Evolutionary conservation across 495 filamentous ascomycete genomes (phyloP).

Genomic region (Aspergillus nanangensis): DNA sequence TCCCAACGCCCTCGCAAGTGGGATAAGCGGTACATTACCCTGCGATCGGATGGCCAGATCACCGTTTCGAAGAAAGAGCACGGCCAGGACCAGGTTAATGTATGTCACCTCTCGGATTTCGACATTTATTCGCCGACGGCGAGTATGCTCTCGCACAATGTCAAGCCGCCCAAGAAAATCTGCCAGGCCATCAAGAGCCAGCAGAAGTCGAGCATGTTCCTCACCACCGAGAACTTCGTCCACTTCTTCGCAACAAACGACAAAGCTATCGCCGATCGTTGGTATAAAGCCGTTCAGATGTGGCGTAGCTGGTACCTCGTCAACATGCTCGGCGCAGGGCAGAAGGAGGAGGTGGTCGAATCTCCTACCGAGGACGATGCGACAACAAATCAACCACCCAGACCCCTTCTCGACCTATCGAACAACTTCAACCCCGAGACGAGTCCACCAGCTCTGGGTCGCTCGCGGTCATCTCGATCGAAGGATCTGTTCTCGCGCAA

Average conservation of each 20-base stretch:
- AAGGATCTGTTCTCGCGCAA: conserved; percentile 29
- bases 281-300: conserved; percentile 63
- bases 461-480: conserved; percentile 11
- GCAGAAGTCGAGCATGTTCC: conserved; percentile 82
- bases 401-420: conserved; percentile 51
- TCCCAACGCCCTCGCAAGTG: conserved; percentile 77
- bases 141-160: conserved; percentile 53
- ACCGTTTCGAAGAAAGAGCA: conserved; percentile 63
- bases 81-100: conserved; percentile 52
- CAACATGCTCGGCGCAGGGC: conserved; percentile 52
- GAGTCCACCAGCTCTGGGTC: conserved; percentile 14
- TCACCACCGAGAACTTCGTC: conserved; percentile 76
- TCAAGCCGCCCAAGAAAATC: conserved; percentile 72
- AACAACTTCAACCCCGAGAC: conserved; percentile 20
- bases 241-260: conserved; percentile 89
- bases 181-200: conserved; percentile 93
- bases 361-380: conserved; percentile 11
- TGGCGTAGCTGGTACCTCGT: conserved; percentile 92
- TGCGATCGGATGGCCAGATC: conserved; percentile 73
- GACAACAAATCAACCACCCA: conserved; percentile 36
- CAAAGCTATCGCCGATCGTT: conserved; percentile 55
- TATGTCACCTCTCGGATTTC: conserved; percentile 91
- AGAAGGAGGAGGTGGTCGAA: conserved; percentile 25
- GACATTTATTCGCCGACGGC: conserved; percentile 79
- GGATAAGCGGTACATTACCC: conserved; percentile 77